These are phyloP conservation scores for Arthroderma sp. DNA, from an alignment of 2,329 filamentous ascomycete genomes.

Conservation along the genomic window DNA sequence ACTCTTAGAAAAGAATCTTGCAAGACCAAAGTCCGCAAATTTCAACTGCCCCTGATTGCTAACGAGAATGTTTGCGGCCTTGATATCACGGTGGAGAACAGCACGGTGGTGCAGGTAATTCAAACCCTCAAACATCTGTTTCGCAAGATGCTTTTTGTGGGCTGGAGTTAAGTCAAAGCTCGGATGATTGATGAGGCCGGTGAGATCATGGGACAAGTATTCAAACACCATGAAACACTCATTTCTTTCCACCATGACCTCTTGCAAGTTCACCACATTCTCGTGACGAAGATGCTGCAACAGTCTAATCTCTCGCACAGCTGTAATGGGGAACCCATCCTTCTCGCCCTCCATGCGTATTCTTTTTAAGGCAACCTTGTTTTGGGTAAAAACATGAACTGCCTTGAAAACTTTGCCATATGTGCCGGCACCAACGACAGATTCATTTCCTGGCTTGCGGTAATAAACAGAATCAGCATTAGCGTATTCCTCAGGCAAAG, in stretches of 20 bases:
- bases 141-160: constrained; percentile 86
- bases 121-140: constrained; percentile 83
- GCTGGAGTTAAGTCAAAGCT: constrained; percentile 70
- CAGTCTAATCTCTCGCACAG: constrained; percentile 90
- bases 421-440: constrained; percentile 86
- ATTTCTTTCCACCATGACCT: constrained; percentile 98
- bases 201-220: constrained; percentile 91
- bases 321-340: constrained; percentile 95
- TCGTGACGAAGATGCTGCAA: constrained; percentile 82
- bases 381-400: constrained; percentile 60
- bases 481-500: constrained; percentile 57
- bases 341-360: constrained; percentile 99
- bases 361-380: constrained; percentile 84
- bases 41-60: constrained; percentile 82
- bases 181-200: constrained; percentile 86
- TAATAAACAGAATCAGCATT: constrained; percentile 83
- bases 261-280: constrained; percentile 76
- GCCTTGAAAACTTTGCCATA: constrained; percentile 97
- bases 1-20: constrained; percentile 88
- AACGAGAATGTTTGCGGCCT: constrained; percentile 92
- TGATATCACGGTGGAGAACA: constrained; percentile 95
- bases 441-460: constrained; percentile 92
- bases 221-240: constrained; percentile 99
- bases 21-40: constrained; percentile 88
- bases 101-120: constrained; percentile 86